Base-by-base conservation (phyloP, 1,284 basidiomycete species). In the Moesziomyces antarcticus region DNA sequence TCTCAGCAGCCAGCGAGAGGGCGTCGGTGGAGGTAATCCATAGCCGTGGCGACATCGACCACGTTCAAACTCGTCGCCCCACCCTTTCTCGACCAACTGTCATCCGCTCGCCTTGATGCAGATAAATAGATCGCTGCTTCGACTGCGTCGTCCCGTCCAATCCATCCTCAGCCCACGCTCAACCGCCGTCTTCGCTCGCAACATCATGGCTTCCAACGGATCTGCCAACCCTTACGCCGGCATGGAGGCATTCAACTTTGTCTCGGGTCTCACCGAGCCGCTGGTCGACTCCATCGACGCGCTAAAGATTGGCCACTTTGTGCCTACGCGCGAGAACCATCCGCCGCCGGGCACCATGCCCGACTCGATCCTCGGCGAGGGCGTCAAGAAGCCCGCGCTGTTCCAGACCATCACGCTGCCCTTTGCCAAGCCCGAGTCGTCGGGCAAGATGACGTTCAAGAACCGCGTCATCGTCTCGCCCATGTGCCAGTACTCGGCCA, bases 401-500 rank as follows among this genome's bases (percentile, higher is more conserved):
- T 78, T 83, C 58, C 48, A 65, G 33, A 43, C 65, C 18, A 40
- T 79, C 9, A 60, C 73, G 14, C 40, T 79, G 20, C 77, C 77
- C 2, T 59, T 69, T 41, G 58, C 67, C n/a, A 24, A 18, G 9
- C 56, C 63, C 5, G 47, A 66, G 9, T 45, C 54, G 3, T 37
- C 14, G 2, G 52, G 49, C 13, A 62, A 50, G n/a, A 51, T 76
- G 25, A 74, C 56, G 25, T 73, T 75, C 55, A 82, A 82, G 68
- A 82, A 82, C 61, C 69, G 78, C 30, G 69, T 75, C 18, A 63
- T 77, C 40, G 73, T 81, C 16, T 60, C 73, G 13, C 81, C 80
- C 41, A 80, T 82, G 81, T 82, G 81, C 44, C 77, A 80, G 64
- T 83, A 82, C 48, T 79, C 77, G 14, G 69, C 73, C 8, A 40